phyloP scores from a whole-genome alignment of 192 early-diverging fungal species.

The Spizellomyces sp. region DNA sequence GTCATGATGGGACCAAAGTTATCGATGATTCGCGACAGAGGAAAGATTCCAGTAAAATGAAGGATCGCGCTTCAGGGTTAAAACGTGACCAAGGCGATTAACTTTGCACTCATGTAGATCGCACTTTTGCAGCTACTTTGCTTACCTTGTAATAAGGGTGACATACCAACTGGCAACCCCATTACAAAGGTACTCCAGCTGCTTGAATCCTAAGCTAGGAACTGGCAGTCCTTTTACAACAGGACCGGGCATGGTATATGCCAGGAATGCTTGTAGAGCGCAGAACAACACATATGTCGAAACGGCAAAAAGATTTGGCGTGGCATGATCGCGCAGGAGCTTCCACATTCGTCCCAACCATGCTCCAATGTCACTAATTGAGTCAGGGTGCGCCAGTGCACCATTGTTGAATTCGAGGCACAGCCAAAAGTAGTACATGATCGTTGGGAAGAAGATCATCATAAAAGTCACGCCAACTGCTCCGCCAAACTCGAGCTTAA shows the following conservation, averaged over 20 bases:
- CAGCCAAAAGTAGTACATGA: slow-evolving; percentile 77
- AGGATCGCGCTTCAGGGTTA: slow-evolving; percentile 32
- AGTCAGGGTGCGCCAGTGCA: slow-evolving; percentile 51
- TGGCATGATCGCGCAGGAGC: slow-evolving; percentile 55
- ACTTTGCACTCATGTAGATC: neutral
- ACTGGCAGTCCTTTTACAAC: slow-evolving; percentile 68
- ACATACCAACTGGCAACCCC: slow-evolving; percentile 53
- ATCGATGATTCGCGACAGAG: slow-evolving; percentile 53
- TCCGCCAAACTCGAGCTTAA: slow-evolving; percentile 76
- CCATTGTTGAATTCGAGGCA: slow-evolving; percentile 72
- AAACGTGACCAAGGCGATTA: neutral
- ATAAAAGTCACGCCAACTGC: slow-evolving; percentile 67
- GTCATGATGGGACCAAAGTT: slow-evolving; percentile 62
- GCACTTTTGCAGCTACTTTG: neutral
- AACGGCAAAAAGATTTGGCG: slow-evolving; percentile 55
- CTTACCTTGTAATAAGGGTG: slow-evolving; percentile 43
- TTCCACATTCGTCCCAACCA: slow-evolving; percentile 47
- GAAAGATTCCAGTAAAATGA: slow-evolving; percentile 48
- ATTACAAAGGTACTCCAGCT: slow-evolving; percentile 60
- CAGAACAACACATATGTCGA: slow-evolving; percentile 65
- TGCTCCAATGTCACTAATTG: slow-evolving; percentile 37
- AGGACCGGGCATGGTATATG: slow-evolving; percentile 69
- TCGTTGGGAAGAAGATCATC: slow-evolving; percentile 71
- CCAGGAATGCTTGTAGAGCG: slow-evolving; percentile 59
- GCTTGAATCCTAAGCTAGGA: slow-evolving; percentile 61